Percentiles rank a stretch among this genome's conserved stretches.
Evolutionary conservation across 805 yeast genomes (phyloP).

Genomic region (Teunomyces barrocoloradensis): DNA sequence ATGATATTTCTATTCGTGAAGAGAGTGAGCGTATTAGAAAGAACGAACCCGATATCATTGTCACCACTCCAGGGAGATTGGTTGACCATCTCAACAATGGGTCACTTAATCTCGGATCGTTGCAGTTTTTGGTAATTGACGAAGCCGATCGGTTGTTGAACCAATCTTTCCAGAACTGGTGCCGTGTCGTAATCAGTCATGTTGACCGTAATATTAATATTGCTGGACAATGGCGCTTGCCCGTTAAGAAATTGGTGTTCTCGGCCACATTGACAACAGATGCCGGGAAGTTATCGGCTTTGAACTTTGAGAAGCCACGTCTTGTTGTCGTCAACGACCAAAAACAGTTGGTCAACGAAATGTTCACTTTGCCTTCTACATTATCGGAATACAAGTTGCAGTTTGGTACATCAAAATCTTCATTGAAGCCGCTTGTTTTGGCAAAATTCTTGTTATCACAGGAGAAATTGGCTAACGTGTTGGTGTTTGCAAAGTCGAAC

Average conservation of each 20-base stretch:
- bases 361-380: slow-evolving; percentile 59
- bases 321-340: slow-evolving; percentile 69
- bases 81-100: slow-evolving; percentile 64
- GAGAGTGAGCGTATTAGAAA: slow-evolving; percentile 53
- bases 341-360: slow-evolving; percentile 45
- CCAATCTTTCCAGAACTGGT: slow-evolving; percentile 94
- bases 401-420: slow-evolving; percentile 34
- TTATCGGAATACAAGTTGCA: slow-evolving; percentile 46
- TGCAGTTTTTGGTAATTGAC: slow-evolving; percentile 68
- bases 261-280: slow-evolving; percentile 94
- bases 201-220: slow-evolving; percentile 25
- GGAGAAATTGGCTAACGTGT: slow-evolving; percentile 39
- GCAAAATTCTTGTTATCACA: slow-evolving; percentile 47
- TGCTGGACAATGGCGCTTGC: slow-evolving; percentile 32
- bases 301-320: slow-evolving; percentile 70
- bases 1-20: slow-evolving; percentile 52
- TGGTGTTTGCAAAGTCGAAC: slow-evolving; percentile 72
- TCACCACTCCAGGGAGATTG: slow-evolving; percentile 76
- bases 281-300: slow-evolving; percentile 76
- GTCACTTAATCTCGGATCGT: slow-evolving; percentile 46
- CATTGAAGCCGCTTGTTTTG: slow-evolving; percentile 73
- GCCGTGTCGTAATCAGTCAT: slow-evolving; percentile 49
- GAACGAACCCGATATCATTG: slow-evolving; percentile 61
- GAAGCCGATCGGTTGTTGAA: slow-evolving; percentile 82
- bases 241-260: slow-evolving; percentile 66